Base-by-base conservation (phyloP, 2,329 filamentous ascomycete species). In the Aschersonia sp. region DNA sequence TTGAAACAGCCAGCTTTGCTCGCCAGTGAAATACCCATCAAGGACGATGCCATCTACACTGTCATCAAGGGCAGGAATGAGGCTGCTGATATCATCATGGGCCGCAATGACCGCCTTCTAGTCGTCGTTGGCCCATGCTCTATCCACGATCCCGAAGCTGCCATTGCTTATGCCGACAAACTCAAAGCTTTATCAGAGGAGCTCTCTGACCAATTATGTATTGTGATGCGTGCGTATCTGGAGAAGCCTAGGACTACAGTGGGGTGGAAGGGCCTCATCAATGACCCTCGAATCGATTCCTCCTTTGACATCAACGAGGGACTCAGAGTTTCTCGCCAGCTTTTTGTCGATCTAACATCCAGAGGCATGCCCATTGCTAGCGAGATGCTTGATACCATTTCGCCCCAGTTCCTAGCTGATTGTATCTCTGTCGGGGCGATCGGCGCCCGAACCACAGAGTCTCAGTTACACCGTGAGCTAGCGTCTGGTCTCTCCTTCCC, bases 241-340 rank as follows among this genome's bases (percentile, higher is more conserved):
- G 92, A 98, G 75, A 98, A 98, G 77, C 92, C 92, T 42, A 84
- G 92, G 52, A 98, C 92, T 45, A 98, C 92, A 0, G 89, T 98
- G 45, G 92, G 92, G 63, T 98, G 92, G 92, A 98, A 98, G 72
- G 92, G 92, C 47, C 75, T 98, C 65, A 96, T 98, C 76, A 98
- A 98, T 69, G 92, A 98, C 66, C 92, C 92, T 2, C 89, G 97
- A 60, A 95, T 98, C 64, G 88, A 98, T 67, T 84, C 92, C 65
- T 92, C 84, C 61, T 98, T 85, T 83, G 80, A 95, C 72, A 98
- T 98, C 74, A 98, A 98, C 80, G 97, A 97, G 76, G 92, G 92
- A 47, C 77, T 98, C 49, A 81, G 88, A 31, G 81, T 95, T 49
- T 91, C 86, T n/a, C 79, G 92, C 58, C 84, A 95, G 70, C 77